Evolutionary conservation across 305 asterid genomes (phyloP), one percentile per base, ranked within the genome.

Genomic region (Rubia tinctorum): DNA sequence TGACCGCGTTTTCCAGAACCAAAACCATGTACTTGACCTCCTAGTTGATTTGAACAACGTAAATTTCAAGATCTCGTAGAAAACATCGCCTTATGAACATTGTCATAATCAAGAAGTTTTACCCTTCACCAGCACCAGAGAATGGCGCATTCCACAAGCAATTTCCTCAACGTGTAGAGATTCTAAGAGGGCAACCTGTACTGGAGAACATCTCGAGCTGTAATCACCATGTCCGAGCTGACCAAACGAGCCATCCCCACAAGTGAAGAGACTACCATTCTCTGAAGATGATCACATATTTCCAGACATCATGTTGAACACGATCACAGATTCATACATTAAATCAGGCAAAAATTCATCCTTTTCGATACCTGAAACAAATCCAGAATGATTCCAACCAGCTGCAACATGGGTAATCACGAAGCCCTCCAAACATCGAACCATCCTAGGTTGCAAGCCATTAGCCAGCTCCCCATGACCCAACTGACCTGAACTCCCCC

Each of bases 141-240:
- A 82, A 81, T 95, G 99, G 37, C 99, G 97, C 97, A 89, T 87
- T n/a, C 99, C 99, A 81, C 96, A 92, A 75, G 97, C 96, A 78
- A 90, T 86, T 83, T 89, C 90, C 71, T 79, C 74, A 45, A 85
- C 89, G 8, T 72, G 84, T 77, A 70, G 80, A 60, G 89, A 76
- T 67, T 82, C 71, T 14, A 95, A 89, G 78, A 60, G 79, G 20
- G 81, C 56, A 67, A 95, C 85, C 79, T 81, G 55, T 27, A 70
- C 66, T 23, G 98, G 99, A 58, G 60, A 81, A 79, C 80, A 75
- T 51, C 69, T 88, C 40, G 92, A 85, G 71, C 73, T 70, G 74
- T 75, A 80, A 79, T 70, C 74, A 8, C 74, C 74, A n/a, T 70
- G 74, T 70, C 80, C 98, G 51, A 95, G 93, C 80, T 95, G 98